Percentiles rank a stretch among this genome's conserved stretches.
Conservation (phyloP, 345 rosid species). For the Euphorbia peplus region DNA sequence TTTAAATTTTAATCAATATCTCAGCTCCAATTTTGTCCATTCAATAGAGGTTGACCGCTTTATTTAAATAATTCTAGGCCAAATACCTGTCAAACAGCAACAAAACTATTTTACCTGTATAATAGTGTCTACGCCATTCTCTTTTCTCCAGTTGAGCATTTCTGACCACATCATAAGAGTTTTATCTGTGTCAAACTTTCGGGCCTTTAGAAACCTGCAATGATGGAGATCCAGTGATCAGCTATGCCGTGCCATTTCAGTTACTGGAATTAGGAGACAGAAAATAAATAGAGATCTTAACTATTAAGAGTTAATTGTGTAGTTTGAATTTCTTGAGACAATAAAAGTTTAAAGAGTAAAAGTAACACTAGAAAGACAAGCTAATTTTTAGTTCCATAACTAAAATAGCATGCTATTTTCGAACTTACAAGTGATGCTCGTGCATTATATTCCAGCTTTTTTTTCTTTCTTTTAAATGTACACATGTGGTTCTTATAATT, state of each 20-base stretch:
- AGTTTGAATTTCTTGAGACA: neutral
- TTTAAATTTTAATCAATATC: slow-evolving; percentile 7
- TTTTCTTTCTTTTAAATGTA: neutral
- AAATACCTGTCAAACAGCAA: slow-evolving; percentile 7
- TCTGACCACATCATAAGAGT: slow-evolving; percentile 88
- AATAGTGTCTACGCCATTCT: slow-evolving; percentile 67
- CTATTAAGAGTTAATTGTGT: neutral
- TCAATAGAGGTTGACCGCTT: slow-evolving; percentile 8
- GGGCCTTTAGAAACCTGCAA: slow-evolving; percentile 81
- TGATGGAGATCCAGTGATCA: slow-evolving; percentile 9
- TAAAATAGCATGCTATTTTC: no score
- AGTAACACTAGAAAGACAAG: neutral
- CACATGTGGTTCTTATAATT: neutral
- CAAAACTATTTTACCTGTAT: slow-evolving; percentile 50
- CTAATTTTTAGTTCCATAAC: neutral
- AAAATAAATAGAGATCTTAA: neutral
- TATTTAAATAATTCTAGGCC: neutral
- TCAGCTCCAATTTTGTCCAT: slow-evolving; percentile 11
- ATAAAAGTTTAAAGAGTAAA: neutral
- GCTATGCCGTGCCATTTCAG: neutral
- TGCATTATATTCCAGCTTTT: neutral
- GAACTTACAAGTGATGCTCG: neutral
- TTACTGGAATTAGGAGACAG: neutral
- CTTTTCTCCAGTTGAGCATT: slow-evolving; percentile 91
- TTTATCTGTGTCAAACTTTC: slow-evolving; percentile 78